Evolutionary conservation across 441 rosid species (phyloP).

Genomic region (Hura crepitans): DNA sequence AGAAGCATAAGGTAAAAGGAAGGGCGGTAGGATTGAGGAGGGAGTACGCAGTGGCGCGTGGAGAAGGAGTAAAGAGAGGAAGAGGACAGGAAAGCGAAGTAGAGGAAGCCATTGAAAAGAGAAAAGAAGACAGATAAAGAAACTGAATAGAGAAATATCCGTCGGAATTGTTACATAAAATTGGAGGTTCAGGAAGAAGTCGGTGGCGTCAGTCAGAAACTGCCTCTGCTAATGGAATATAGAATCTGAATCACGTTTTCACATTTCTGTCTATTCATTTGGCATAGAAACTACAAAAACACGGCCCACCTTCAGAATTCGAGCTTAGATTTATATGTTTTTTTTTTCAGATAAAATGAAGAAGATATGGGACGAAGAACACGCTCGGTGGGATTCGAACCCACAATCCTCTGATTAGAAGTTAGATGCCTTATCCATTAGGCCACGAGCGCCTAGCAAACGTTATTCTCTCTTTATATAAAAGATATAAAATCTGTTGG

Average conservation of each 20-base stretch:
- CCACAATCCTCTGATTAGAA: slow-evolving; percentile 35
- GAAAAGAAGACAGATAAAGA: background rate
- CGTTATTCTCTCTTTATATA: too few species aligned
- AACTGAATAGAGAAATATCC: background rate
- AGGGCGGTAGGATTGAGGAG: slow-evolving; percentile 6
- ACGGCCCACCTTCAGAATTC: too few species aligned
- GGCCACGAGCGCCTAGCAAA: slow-evolving; percentile 32
- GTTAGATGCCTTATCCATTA: slow-evolving; percentile 33
- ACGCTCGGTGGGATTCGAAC: slow-evolving; percentile 33
- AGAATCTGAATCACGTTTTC: too few species aligned
- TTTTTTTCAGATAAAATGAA: too few species aligned
- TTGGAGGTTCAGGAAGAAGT: background rate
- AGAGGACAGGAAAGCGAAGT: slow-evolving; percentile 23
- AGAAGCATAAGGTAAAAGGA: slow-evolving; percentile 30
- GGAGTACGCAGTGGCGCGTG: slow-evolving; percentile 16
- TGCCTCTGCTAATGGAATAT: too few species aligned
- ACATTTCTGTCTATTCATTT: too few species aligned
- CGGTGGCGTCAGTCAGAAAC: too few species aligned
- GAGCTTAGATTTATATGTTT: too few species aligned
- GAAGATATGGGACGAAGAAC: background rate
- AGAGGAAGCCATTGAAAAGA: slow-evolving; percentile 8
- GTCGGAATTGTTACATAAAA: background rate
- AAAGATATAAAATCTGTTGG: too few species aligned
- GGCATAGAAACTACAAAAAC: too few species aligned
- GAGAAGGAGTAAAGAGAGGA: slow-evolving; percentile 15